Evolutionary conservation across 2,329 filamentous ascomycete genomes (phyloP).

Genomic region (Macroventuria anomochaeta): DNA sequence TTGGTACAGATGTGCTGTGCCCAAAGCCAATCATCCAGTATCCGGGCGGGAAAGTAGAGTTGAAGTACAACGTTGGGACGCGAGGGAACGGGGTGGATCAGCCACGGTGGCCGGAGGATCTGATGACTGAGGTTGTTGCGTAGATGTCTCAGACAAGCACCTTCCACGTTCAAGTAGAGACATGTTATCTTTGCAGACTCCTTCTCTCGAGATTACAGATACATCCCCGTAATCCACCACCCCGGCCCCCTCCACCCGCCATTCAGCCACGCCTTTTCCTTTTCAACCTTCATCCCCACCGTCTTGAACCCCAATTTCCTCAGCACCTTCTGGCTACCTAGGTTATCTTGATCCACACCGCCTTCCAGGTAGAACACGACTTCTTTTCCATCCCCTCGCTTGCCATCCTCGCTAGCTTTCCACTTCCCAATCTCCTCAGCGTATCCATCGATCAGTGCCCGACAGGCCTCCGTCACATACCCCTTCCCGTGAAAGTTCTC

Average conservation of each 20-base stretch:
- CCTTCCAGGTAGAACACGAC: constrained; percentile 35
- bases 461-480: constrained; percentile 37
- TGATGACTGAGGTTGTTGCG: constrained; percentile 49
- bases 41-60: constrained; percentile 34
- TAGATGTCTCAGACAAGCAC: constrained; percentile 6
- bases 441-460: constrained; percentile 28
- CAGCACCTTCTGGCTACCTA: constrained; percentile 29
- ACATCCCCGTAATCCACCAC: constrained; percentile 13
- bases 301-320: constrained; percentile 34
- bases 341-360: constrained; percentile 30
- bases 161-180: not conserved
- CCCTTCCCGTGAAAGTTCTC: constrained; percentile 30
- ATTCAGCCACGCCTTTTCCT: constrained; percentile 31
- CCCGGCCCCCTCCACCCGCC: constrained; percentile 30
- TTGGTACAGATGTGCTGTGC: constrained; percentile 49
- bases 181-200: no score
- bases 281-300: constrained; percentile 31
- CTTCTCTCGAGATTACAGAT: not conserved
- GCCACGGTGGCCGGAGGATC: constrained; percentile 56
- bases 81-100: constrained; percentile 59
- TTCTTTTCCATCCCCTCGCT: not conserved
- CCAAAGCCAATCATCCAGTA: constrained; percentile 56
- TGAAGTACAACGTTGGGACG: constrained; percentile 58
- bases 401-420: not conserved
- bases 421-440: not conserved